Conservation (phyloP, 2,329 filamentous ascomycete genomes). For the Ceratocystis smalleyi region DNA sequence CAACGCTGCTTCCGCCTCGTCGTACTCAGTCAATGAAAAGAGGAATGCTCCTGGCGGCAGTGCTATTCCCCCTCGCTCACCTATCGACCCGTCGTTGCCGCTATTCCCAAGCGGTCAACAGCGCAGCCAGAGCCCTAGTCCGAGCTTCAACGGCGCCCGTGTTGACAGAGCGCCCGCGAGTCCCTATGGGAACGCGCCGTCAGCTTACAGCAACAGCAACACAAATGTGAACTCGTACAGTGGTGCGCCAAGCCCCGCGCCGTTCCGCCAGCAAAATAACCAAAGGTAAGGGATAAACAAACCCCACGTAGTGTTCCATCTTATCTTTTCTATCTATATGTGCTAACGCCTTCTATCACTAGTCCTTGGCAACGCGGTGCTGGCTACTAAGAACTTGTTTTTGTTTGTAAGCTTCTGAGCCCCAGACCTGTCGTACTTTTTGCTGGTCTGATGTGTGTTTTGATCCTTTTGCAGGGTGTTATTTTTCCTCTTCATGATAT, state of each 20-base stretch:
- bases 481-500: neutral
- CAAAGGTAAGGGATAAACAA: slow-evolving; percentile 23
- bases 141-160: slow-evolving; percentile 17
- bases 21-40: slow-evolving; percentile 18
- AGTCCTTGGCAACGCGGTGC: slow-evolving; percentile 34
- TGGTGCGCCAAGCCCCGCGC: slow-evolving; percentile 23
- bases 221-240: slow-evolving; percentile 20
- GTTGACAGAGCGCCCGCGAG: slow-evolving; percentile 22
- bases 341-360: slow-evolving; percentile 7
- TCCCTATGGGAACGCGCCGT: slow-evolving; percentile 23
- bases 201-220: slow-evolving; percentile 22
- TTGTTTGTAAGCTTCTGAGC: neutral
- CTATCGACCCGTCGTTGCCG: slow-evolving; percentile 30
- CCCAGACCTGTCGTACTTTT: neutral
- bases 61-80: slow-evolving; percentile 23
- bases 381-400: slow-evolving; percentile 26
- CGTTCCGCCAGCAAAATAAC: slow-evolving; percentile 26
- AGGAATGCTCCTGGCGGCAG: neutral
- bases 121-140: slow-evolving; percentile 25
- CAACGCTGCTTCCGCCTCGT: slow-evolving; percentile 19
- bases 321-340: too few relatives aligned
- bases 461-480: neutral
- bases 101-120: slow-evolving; percentile 28
- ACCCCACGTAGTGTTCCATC: too few relatives aligned
- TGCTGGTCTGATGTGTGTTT: neutral